A percentile compares a stretch with the other conserved stretches of the same genome.
These are phyloP conservation scores for Podila minutissima DNA, from an alignment of 192 early-diverging fungal genomes.

Conservation along the genomic window DNA sequence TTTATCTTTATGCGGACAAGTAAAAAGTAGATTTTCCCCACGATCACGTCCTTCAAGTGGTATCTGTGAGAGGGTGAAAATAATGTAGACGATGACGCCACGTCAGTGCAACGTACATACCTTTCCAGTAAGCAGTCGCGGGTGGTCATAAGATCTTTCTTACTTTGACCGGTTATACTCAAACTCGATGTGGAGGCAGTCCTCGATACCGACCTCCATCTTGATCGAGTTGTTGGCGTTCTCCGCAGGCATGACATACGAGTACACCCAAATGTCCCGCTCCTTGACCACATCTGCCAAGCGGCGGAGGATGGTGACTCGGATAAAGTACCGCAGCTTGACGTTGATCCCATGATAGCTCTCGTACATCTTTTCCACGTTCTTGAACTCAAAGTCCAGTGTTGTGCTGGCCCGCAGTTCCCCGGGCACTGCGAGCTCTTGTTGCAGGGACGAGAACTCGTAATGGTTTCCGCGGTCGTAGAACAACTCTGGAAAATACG, in stretches of 20 bases:
- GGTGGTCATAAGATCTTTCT: constrained; percentile 9
- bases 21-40: constrained; percentile 99
- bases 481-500: constrained; percentile 77
- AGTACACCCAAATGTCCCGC: constrained; percentile 99
- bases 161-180: constrained; percentile 99
- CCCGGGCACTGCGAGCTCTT: constrained; percentile 96
- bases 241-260: constrained; percentile 93
- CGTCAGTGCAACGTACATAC: not conserved
- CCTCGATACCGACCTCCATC: constrained; percentile 99
- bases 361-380: constrained; percentile 99
- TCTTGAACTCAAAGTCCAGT: constrained; percentile 98
- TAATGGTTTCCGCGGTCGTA: constrained; percentile 95
- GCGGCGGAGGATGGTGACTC: constrained; percentile 89
- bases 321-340: constrained; percentile 97
- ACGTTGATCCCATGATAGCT: constrained; percentile 99
- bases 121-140: no score
- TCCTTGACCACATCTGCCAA: constrained; percentile 88
- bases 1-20: constrained; percentile 99
- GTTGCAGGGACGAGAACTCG: constrained; percentile 92
- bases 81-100: not conserved
- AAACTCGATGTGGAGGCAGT: constrained; percentile 99
- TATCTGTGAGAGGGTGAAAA: constrained; percentile 66
- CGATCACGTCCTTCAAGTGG: constrained; percentile 98
- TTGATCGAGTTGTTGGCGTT: constrained; percentile 92
- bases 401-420: constrained; percentile 83